Percentiles rank a stretch among this genome's conserved stretches.
phyloP scores from a whole-genome alignment of 2,329 filamentous ascomycete genomes.

The Plectosphaerella sp. region DNA sequence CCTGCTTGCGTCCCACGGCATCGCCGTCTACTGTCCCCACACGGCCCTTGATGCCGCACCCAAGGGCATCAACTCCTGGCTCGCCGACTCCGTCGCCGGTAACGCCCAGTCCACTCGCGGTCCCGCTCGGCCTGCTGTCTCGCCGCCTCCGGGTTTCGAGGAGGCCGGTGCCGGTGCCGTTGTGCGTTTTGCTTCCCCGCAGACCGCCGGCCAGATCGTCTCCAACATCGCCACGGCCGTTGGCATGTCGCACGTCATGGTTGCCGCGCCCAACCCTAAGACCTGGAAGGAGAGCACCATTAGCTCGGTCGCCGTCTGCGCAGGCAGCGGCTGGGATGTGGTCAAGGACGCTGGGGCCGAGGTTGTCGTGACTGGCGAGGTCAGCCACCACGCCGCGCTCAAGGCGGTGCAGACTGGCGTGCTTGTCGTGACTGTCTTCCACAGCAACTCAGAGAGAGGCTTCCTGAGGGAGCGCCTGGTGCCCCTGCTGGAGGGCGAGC shows the following conservation, averaged over 20 bases:
- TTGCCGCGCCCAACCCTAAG: slow-evolving; percentile 46
- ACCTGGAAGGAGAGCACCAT: slow-evolving; percentile 38
- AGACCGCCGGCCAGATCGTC: slow-evolving; percentile 39
- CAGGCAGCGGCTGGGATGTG: slow-evolving; percentile 78
- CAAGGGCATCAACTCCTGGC: slow-evolving; percentile 87
- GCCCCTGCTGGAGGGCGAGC: slow-evolving; percentile 54
- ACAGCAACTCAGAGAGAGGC: slow-evolving; percentile 86
- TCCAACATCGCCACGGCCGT: slow-evolving; percentile 62
- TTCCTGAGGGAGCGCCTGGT: slow-evolving; percentile 72
- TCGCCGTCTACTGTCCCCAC: slow-evolving; percentile 94
- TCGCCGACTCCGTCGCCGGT: slow-evolving; percentile 77
- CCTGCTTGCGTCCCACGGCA: slow-evolving; percentile 75
- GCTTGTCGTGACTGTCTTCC: slow-evolving; percentile 80
- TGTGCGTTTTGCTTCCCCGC: slow-evolving; percentile 33
- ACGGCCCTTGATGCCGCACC: slow-evolving; percentile 88
- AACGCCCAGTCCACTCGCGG: slow-evolving; percentile 17
- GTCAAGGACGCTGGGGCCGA: slow-evolving; percentile 69
- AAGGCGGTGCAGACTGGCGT: slow-evolving; percentile 79
- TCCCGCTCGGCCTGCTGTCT: slow-evolving; percentile 35
- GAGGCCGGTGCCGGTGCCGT: slow-evolving; percentile 50
- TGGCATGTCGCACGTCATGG: slow-evolving; percentile 51
- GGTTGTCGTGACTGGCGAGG: slow-evolving; percentile 84
- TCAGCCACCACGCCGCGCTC: slow-evolving; percentile 89
- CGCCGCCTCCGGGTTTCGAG: slow-evolving; percentile 36
- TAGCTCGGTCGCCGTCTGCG: slow-evolving; percentile 75